phyloP scores from a whole-genome alignment of 331 rosid species.

The Acacia pycnantha region DNA sequence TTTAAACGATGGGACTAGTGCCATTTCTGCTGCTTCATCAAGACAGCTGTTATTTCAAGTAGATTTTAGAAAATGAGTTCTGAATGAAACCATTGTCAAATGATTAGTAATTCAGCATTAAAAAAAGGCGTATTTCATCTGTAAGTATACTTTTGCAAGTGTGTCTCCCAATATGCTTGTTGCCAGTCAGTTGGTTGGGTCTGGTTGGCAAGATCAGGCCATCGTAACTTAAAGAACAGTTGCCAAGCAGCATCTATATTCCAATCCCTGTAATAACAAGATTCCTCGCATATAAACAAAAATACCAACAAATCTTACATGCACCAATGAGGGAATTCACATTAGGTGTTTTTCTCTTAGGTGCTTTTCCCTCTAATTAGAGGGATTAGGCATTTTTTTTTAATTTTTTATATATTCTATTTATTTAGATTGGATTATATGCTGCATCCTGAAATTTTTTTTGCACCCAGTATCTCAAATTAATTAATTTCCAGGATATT shows the following conservation, averaged over 20 bases:
- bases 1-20: conserved; percentile 57
- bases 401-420: no score
- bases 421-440: no score
- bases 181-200: conserved; percentile 62
- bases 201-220: conserved; percentile 48
- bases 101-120: not conserved
- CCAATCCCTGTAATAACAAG: conserved; percentile 47
- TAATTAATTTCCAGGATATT: no score
- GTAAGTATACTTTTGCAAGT: conserved; percentile 68
- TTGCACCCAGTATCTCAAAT: no score
- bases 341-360: no score
- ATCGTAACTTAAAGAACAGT: conserved; percentile 46
- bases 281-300: conserved; percentile 10
- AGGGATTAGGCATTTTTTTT: no score
- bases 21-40: conserved; percentile 80
- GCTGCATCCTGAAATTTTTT: no score
- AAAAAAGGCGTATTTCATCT: conserved; percentile 1
- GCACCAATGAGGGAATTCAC: conserved; percentile 12
- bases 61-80: conserved; percentile 32
- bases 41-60: conserved; percentile 63
- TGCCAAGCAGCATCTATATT: conserved; percentile 56
- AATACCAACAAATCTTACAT: conserved; percentile 10
- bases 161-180: conserved; percentile 80
- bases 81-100: conserved; percentile 20
- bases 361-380: no score